These are phyloP conservation scores for Tricholoma saponaceum DNA, from an alignment of 768 basidiomycete genomes.

Conservation along the genomic window DNA sequence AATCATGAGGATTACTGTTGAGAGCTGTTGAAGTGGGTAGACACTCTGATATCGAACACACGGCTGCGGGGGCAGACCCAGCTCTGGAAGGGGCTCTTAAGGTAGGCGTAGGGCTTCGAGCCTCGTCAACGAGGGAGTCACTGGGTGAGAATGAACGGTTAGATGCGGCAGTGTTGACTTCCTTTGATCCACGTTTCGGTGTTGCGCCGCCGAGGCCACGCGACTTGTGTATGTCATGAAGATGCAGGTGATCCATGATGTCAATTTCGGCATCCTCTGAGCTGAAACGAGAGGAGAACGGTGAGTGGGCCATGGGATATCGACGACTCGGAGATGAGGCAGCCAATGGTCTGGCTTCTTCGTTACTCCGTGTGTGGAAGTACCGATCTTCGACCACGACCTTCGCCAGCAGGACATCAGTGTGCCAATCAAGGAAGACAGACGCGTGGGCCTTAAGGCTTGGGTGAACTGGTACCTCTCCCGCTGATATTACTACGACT, in stretches of 20 bases:
- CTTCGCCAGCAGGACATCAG: constrained; percentile 28
- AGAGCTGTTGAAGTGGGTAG: constrained; percentile 7
- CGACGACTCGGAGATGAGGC: not conserved
- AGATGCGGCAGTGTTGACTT: not conserved
- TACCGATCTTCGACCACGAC: constrained; percentile 7
- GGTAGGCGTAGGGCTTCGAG: not conserved
- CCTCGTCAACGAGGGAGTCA: not conserved
- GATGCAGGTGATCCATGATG: constrained; percentile 11
- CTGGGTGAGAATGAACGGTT: not conserved
- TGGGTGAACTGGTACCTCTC: constrained; percentile 27
- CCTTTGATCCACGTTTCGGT: not conserved
- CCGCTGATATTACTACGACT: constrained; percentile 47
- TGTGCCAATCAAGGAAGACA: constrained; percentile 45
- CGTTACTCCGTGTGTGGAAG: not conserved
- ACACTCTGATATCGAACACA: not conserved
- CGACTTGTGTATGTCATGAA: not conserved
- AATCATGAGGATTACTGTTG: not conserved
- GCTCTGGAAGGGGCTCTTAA: constrained; percentile 8
- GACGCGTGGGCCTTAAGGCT: constrained; percentile 56
- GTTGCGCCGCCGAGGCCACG: not conserved
- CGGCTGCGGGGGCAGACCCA: constrained; percentile 7
- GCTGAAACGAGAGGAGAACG: not conserved
- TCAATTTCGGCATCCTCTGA: constrained; percentile 11
- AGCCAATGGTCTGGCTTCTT: not conserved
- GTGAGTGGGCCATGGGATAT: not conserved